phyloP scores from a whole-genome alignment of 805 yeast genomes.

The Metschnikowia picachoensis region DNA sequence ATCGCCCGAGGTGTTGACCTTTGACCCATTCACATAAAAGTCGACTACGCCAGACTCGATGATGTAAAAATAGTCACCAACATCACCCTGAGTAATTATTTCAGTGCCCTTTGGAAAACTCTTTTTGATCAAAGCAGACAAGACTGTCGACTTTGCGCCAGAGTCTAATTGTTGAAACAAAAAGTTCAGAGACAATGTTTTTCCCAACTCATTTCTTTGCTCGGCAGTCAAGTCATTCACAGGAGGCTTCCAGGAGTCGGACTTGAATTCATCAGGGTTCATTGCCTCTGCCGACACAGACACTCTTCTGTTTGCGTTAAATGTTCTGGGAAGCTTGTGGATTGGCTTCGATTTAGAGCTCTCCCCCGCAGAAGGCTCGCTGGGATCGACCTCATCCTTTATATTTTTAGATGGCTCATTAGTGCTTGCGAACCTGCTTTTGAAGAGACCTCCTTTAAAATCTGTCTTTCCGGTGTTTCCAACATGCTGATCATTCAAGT shows the following conservation, averaged over 20 bases:
- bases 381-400: constrained; percentile 22
- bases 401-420: constrained; percentile 5
- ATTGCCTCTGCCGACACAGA: constrained; percentile 88
- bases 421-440: constrained; percentile 23
- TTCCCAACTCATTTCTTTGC: constrained; percentile 65
- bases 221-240: constrained; percentile 56
- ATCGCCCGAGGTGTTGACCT: constrained; percentile 71
- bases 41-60: constrained; percentile 84
- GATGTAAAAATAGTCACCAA: constrained; percentile 88
- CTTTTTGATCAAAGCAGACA: constrained; percentile 80
- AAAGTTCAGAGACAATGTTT: constrained; percentile 75
- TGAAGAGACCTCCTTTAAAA: constrained; percentile 22
- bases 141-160: constrained; percentile 70
- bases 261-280: constrained; percentile 65
- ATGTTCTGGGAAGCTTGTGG: constrained; percentile 49
- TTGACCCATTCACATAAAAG: constrained; percentile 64
- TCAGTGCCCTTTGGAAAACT: constrained; percentile 53
- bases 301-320: constrained; percentile 80
- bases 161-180: constrained; percentile 79
- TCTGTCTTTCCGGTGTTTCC: constrained; percentile 12
- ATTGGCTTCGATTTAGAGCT: constrained; percentile 20
- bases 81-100: constrained; percentile 87
- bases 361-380: neutral
- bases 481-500: constrained; percentile 30
- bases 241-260: constrained; percentile 72